A percentile compares a stretch with the other conserved stretches of the same genome.
Evolutionary conservation across 805 yeast species (phyloP).

Genomic region (Kuraishia molischiana): DNA sequence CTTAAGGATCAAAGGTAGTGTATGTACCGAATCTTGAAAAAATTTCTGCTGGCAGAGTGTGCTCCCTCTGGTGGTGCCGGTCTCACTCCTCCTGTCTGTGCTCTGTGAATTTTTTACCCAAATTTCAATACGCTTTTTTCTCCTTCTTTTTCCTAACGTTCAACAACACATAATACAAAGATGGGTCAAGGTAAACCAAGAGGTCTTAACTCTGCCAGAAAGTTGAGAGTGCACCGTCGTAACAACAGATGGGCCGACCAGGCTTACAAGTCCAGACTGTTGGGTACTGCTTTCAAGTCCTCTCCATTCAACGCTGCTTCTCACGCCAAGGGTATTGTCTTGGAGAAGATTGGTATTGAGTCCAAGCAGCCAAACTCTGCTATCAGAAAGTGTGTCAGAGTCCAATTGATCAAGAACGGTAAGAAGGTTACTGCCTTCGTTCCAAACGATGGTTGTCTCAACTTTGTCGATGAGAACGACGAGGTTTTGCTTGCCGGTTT

Average conservation of each 20-base stretch:
- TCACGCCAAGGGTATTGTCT: slow-evolving; percentile 99
- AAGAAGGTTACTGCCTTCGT: slow-evolving; percentile 99
- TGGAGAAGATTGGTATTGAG: slow-evolving; percentile 99
- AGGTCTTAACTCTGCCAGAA: slow-evolving; percentile 99
- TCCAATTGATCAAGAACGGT: slow-evolving; percentile 99
- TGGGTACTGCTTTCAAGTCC: slow-evolving; percentile 99
- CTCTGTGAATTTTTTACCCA: no score
- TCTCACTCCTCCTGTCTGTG: no score
- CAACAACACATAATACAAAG: slow-evolving; percentile 23
- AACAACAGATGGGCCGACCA: slow-evolving; percentile 99
- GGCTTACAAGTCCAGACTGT: slow-evolving; percentile 95
- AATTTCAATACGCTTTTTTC: no score
- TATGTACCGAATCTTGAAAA: no score
- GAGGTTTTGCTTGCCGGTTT: slow-evolving; percentile 99
- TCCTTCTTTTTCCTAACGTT: no score
- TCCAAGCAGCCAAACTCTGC: slow-evolving; percentile 99
- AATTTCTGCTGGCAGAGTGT: no score
- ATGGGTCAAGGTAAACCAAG: slow-evolving; percentile 99
- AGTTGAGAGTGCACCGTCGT: slow-evolving; percentile 99
- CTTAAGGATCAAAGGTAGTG: no score
- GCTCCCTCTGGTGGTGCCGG: no score
- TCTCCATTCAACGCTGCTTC: slow-evolving; percentile 99
- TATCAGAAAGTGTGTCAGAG: slow-evolving; percentile 99
- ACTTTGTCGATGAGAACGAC: slow-evolving; percentile 99
- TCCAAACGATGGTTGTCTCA: slow-evolving; percentile 99